Conservation (phyloP, 1,284 basidiomycete species). For the Wolfiporia cocos region DNA sequence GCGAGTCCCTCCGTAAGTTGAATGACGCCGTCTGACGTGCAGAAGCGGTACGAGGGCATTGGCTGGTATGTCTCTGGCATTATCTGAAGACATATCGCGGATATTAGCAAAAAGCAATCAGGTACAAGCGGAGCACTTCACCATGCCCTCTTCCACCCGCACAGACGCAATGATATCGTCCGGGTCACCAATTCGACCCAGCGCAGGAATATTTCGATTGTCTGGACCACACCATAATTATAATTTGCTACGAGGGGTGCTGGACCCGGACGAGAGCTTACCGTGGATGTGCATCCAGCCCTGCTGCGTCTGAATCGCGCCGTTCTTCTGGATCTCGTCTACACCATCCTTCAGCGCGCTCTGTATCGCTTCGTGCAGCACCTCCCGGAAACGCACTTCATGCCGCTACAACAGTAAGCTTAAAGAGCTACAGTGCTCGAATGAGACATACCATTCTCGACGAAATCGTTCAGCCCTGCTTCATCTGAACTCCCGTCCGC, state of each 20-base stretch:
- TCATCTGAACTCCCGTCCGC: conserved; percentile 27
- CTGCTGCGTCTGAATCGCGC: conserved; percentile 54
- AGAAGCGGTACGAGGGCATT: conserved; percentile 76
- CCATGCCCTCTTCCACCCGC: conserved; percentile 63
- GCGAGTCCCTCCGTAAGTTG: conserved; percentile 60
- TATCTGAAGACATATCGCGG: conserved; percentile 30
- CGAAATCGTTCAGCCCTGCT: conserved; percentile 61
- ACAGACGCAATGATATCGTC: conserved; percentile 78
- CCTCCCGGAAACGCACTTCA: conserved; percentile 48
- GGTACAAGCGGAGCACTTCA: conserved; percentile 19
- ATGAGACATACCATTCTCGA: conserved; percentile 51
- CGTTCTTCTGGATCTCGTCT: conserved; percentile 62
- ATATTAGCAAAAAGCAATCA: neutral
- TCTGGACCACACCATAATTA: conserved; percentile 34
- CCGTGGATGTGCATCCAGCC: conserved; percentile 87
- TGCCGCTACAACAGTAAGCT: neutral
- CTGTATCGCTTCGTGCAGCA: conserved; percentile 56
- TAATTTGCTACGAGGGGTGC: too few species aligned
- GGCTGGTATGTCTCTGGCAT: conserved; percentile 65
- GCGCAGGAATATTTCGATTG: conserved; percentile 61
- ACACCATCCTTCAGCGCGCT: conserved; percentile 45
- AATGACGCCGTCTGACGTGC: conserved; percentile 61
- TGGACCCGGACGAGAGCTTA: conserved; percentile 29
- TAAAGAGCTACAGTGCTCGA: neutral
- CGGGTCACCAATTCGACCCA: conserved; percentile 69